Percentiles rank a stretch among this genome's conserved stretches.
Evolutionary conservation across 345 rosid species (phyloP).

Genomic region (Aegle marmelos): DNA sequence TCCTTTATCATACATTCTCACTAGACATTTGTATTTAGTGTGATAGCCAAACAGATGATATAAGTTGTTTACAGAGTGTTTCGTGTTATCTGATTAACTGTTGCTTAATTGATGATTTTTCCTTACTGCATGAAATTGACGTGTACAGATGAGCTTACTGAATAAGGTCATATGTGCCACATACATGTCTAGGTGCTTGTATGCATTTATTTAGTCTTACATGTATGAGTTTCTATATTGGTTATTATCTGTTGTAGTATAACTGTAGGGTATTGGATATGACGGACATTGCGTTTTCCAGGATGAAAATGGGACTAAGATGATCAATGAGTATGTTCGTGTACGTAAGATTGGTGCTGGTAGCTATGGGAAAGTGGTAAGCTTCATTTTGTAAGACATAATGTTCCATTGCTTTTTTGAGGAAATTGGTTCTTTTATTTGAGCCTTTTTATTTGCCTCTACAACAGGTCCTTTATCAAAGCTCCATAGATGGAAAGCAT

Average conservation of each 20-base stretch:
- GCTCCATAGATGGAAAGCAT: constrained; percentile 67
- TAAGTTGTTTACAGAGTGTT: neutral
- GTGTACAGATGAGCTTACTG: neutral
- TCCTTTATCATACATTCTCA: neutral
- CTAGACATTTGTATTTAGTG: neutral
- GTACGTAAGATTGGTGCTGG: constrained; percentile 88
- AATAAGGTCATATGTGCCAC: neutral
- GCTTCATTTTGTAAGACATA: constrained; percentile 18
- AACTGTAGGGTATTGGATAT: neutral
- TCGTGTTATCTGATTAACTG: neutral
- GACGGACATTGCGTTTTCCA: constrained; percentile 26
- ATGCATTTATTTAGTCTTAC: neutral
- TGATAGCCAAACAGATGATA: neutral
- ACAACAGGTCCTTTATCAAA: constrained; percentile 75
- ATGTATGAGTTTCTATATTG: neutral
- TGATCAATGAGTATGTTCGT: constrained; percentile 83
- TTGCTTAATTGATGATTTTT: neutral
- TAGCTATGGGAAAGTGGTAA: constrained; percentile 99
- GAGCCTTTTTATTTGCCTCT: constrained; percentile 20
- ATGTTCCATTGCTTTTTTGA: constrained; percentile 6
- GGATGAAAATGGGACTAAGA: constrained; percentile 95
- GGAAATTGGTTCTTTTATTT: neutral
- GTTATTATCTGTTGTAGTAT: neutral
- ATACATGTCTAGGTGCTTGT: neutral
- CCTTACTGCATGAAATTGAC: neutral